These are phyloP conservation scores for Linnemannia exigua DNA, from an alignment of 192 early-diverging fungal species.

Conservation along the genomic window DNA sequence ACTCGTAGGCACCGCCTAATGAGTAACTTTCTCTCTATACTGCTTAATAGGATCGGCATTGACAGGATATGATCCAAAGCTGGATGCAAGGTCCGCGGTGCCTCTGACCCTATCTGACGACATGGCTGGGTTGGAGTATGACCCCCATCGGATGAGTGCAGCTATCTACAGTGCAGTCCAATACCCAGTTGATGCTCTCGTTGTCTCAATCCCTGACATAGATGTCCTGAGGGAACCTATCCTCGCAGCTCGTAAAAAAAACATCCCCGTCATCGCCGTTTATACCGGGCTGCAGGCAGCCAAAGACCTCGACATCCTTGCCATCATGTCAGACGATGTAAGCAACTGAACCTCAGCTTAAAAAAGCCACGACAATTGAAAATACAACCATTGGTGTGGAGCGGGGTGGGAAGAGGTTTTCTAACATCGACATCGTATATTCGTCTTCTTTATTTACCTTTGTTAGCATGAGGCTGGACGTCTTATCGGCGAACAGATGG, in stretches of 20 bases:
- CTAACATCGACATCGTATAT: not conserved
- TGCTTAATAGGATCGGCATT: conserved; percentile 6
- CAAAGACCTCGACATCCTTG: conserved; percentile 32
- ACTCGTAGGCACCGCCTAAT: not conserved
- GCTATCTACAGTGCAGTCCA: conserved; percentile 30
- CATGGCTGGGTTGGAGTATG: conserved; percentile 21
- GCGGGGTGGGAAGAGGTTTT: not conserved
- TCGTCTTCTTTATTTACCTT: not conserved
- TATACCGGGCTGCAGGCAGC: conserved; percentile 42
- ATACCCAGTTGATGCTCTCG: conserved; percentile 26
- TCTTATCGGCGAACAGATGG: conserved; percentile 33
- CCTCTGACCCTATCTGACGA: conserved; percentile 17
- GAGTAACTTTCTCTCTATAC: not conserved
- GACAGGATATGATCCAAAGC: not conserved
- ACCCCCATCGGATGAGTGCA: conserved; percentile 16
- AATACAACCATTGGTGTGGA: not conserved
- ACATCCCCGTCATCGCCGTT: conserved; percentile 46
- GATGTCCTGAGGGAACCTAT: conserved; percentile 33
- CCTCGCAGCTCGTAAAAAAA: conserved; percentile 5
- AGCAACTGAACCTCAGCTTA: not conserved
- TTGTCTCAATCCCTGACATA: conserved; percentile 48
- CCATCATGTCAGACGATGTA: conserved; percentile 52
- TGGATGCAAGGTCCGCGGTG: conserved; percentile 28
- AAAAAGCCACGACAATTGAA: not conserved
- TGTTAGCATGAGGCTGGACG: conserved; percentile 26